phyloP scores from a whole-genome alignment of 176 grass and related monocot species.

The Zoysia pacifica region DNA sequence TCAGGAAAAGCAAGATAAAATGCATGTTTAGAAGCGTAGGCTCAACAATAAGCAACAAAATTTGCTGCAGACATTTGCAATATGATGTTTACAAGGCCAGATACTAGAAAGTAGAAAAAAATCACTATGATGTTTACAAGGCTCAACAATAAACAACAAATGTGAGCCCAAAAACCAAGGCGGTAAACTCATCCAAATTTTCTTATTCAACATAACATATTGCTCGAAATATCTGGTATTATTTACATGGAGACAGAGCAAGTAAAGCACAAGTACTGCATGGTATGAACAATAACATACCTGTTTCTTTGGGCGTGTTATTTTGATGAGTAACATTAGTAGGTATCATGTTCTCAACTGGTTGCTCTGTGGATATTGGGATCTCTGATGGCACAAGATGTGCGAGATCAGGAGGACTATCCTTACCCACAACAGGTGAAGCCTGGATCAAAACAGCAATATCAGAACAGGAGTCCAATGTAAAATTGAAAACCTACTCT shows the following conservation, averaged over 20 bases:
- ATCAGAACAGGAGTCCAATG: conserved; percentile 15
- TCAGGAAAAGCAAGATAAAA: conserved; percentile 18
- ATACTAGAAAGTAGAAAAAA: neutral
- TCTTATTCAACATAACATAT: conserved; percentile 27
- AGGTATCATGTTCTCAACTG: conserved; percentile 44
- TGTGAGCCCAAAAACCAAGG: neutral
- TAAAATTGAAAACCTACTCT: conserved; percentile 27
- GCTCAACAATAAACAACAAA: neutral
- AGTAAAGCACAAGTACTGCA: conserved; percentile 22
- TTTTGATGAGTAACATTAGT: conserved; percentile 47
- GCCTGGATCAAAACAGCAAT: conserved; percentile 56
- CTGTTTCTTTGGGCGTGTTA: conserved; percentile 48
- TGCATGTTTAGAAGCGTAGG: conserved; percentile 21
- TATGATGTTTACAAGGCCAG: conserved; percentile 9
- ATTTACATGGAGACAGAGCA: neutral
- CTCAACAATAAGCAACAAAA: neutral
- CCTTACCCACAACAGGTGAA: conserved; percentile 76
- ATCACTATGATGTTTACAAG: neutral
- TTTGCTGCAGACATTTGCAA: neutral
- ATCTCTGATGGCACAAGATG: conserved; percentile 63
- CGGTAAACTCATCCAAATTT: conserved; percentile 11
- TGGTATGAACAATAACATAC: conserved; percentile 41
- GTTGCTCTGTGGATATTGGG: conserved; percentile 41
- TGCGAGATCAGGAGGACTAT: conserved; percentile 88
- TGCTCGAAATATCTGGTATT: neutral